Evolutionary conservation across 495 filamentous ascomycete species (phyloP).

Genomic region (Penicillium coffeae): DNA sequence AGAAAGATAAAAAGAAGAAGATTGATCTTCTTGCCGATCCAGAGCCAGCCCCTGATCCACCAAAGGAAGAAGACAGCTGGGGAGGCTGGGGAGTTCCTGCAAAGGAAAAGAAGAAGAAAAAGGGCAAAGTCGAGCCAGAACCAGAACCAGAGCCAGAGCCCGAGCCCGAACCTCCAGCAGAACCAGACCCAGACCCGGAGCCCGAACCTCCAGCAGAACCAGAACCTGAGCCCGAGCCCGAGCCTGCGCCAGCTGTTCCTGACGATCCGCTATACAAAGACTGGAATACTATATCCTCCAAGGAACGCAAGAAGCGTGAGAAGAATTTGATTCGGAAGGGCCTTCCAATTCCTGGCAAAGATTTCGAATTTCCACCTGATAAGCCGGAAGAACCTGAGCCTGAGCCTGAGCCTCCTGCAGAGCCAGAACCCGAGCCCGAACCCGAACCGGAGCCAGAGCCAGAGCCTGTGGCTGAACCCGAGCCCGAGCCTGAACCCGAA

Average conservation of each 20-base stretch:
- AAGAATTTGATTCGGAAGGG: slow-evolving; percentile 29
- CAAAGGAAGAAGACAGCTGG: slow-evolving; percentile 46
- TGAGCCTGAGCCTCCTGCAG: slow-evolving; percentile 3
- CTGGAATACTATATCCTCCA: slow-evolving; percentile 32
- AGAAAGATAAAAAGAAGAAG: slow-evolving; percentile 41
- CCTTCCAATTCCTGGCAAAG: slow-evolving; percentile 22
- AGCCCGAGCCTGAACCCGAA: slow-evolving; percentile 27
- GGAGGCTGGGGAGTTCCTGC: slow-evolving; percentile 55
- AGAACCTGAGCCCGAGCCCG: slow-evolving; percentile 26
- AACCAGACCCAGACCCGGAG: slow-evolving; percentile 25
- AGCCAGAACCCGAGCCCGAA: slow-evolving; percentile 19
- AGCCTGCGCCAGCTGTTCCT: slow-evolving; percentile 22
- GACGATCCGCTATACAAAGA: slow-evolving; percentile 38
- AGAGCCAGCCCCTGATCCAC: slow-evolving; percentile 18
- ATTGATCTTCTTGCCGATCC: slow-evolving; percentile 27
- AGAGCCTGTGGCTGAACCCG: slow-evolving; percentile 36
- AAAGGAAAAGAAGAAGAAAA: slow-evolving; percentile 45
- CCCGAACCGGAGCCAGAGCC: slow-evolving; percentile 20
- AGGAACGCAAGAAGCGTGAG: slow-evolving; percentile 40
- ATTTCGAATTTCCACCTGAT: slow-evolving; percentile 27
- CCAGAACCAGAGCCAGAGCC: slow-evolving; percentile 25
- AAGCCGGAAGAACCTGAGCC: slow-evolving; percentile 11
- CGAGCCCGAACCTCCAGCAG: slow-evolving; percentile 22
- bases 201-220: slow-evolving; percentile 19
- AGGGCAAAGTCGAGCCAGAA: slow-evolving; percentile 39